Base-by-base conservation (phyloP, 257 asterid species). In the Solanum acaule region DNA sequence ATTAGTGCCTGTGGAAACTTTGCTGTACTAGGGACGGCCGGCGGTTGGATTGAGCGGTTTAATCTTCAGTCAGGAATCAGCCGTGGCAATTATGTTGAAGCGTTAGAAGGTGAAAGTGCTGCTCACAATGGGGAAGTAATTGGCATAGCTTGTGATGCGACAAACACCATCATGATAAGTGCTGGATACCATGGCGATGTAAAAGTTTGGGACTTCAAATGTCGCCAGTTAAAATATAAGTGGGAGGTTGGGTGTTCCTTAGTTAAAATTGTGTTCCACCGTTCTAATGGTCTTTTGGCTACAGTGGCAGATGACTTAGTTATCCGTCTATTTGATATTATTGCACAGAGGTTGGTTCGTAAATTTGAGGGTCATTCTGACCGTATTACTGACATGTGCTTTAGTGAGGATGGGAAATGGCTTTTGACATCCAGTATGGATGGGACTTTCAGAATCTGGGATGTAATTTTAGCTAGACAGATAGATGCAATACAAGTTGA, bases 401-500 rank as follows among this genome's bases (percentile, higher is more conserved):
- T 95, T 88, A 96, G 98, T 52, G 98, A 95, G 89, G 99, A 96
- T 91, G 99, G 99, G 37, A 96, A 95, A 90, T 96, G 98, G 99
- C 98, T 96, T 83, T 89, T 95, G 86, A 91, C 96, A 25, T 96
- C 98, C 68, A 96, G 99, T 91, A 95, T 96, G 99, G 99, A 96
- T 90, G 98, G 98, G 87, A 96, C 94, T 15, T 89, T 96, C 42
- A 95, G 98, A 89, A 93, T 96, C 86, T 95, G 99, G 99, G 99
- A 96, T 93, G 94, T 95, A 13, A 94, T 95, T 59, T 89, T 96
- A 87, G 98, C 98, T 89, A 93, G 93, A 88, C 98, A 95, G 88
- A 92, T 96, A 86, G 98, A 96, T 91, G 99, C 97, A 73, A 84
- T 96, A 85, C 94, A 92, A 4, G 99, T 96, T 77, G 98, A 95